Conservation (phyloP, 2,329 filamentous ascomycete genomes). For the Penicillium sumatraense region DNA sequence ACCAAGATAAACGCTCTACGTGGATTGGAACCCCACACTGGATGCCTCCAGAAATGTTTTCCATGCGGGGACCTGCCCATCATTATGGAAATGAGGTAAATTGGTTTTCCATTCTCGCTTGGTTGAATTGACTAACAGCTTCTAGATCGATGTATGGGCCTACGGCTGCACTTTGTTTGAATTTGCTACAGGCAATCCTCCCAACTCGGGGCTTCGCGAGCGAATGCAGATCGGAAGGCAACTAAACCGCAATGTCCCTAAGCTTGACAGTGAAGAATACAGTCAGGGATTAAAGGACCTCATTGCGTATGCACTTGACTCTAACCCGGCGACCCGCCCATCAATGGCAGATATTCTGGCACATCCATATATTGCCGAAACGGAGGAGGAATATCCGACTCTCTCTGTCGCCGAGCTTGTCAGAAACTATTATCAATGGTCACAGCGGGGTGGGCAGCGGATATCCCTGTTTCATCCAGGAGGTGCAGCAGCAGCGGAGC, state of each 20-base stretch:
- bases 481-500: slow-evolving; percentile 61
- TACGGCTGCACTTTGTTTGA: slow-evolving; percentile 57
- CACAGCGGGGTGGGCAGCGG: slow-evolving; percentile 53
- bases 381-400: slow-evolving; percentile 51
- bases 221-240: slow-evolving; percentile 53
- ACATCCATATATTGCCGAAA: slow-evolving; percentile 50
- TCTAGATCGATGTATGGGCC: slow-evolving; percentile 55
- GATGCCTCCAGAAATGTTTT: slow-evolving; percentile 67
- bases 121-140: slow-evolving; percentile 9
- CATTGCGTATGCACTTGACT: slow-evolving; percentile 49
- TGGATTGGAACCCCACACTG: slow-evolving; percentile 70
- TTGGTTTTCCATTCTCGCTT: not conserved
- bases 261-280: slow-evolving; percentile 48
- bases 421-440: slow-evolving; percentile 54
- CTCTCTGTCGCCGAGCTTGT: slow-evolving; percentile 51
- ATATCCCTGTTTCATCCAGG: slow-evolving; percentile 64
- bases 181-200: slow-evolving; percentile 54
- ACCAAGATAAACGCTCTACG: slow-evolving; percentile 65
- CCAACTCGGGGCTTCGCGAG: slow-evolving; percentile 52
- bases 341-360: slow-evolving; percentile 51
- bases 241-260: slow-evolving; percentile 47
- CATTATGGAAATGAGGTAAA: slow-evolving; percentile 54
- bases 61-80: slow-evolving; percentile 42
- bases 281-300: slow-evolving; percentile 51
- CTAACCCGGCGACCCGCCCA: slow-evolving; percentile 50